Evolutionary conservation across 495 filamentous ascomycete genomes (phyloP), one percentile per base, ranked within the genome.

Genomic region (Penicillium bovifimosum): DNA sequence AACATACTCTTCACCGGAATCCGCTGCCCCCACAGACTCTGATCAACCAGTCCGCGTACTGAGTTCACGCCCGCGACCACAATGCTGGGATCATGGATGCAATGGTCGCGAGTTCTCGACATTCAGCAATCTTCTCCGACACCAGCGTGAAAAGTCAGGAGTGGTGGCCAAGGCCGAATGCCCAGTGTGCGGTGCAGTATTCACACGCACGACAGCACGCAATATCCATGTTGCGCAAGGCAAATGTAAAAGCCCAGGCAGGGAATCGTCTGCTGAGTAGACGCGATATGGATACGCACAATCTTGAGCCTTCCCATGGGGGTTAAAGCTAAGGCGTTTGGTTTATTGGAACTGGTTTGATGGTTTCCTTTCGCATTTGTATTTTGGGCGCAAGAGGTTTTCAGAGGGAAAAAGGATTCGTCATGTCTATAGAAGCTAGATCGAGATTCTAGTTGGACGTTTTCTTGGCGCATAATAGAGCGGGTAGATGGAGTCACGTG

Each of bases 11-110:
- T 59, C 68, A 27, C 51, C 66, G 35, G 60, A 68, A 36, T 63
- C 68, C 38, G 50, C 62, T 1, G 59, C 57, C 7, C 41, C 62
- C 11, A 57, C 67, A 56, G 69, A 71, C 13, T 53, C 60, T 54
- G 59, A 77, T 64, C 78, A 78, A 14, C 77, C 81, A 45, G 81
- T 87, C 5, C 78, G 87, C 44, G 80, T 91, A 33, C 77, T 91
- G 10, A 85, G 84, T 59, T 83, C 82, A 43, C 81, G 88, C 50
- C 88, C 88, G 7, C 91, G 91, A 68, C 90, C 91, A 4, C 91
- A 95, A 65, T 96, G 91, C 69, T 96, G 88, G 88, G 91, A 96
- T 41, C 91, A 96, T 58, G 91, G 90, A 8, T 96, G 91, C 77
- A 95, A 95, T 61, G 91, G 91, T 26, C 84, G 91, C 13, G 86